Evolutionary conservation across 1,284 basidiomycete genomes (phyloP).

Genomic region (Microbotryum saponariae): DNA sequence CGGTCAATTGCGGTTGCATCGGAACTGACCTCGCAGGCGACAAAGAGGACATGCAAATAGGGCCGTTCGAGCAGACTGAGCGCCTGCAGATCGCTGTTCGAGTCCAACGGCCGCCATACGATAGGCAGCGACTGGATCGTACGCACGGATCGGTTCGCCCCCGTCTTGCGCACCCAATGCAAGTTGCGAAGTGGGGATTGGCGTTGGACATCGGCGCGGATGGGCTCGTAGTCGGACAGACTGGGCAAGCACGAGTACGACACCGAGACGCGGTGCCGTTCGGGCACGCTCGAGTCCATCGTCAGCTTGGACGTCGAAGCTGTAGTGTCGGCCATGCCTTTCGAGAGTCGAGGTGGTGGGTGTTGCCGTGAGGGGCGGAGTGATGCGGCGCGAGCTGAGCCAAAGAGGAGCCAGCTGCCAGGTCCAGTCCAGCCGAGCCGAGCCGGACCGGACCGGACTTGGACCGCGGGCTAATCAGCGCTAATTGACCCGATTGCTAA

Average conservation of each 20-base stretch:
- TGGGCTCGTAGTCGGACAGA: slow-evolving; percentile 37
- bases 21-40: slow-evolving; percentile 68
- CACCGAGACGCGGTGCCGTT: slow-evolving; percentile 12
- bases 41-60: slow-evolving; percentile 73
- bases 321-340: background rate
- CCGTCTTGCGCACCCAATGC: slow-evolving; percentile 67
- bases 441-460: background rate
- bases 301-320: background rate
- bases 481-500: no score
- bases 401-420: background rate
- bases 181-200: slow-evolving; percentile 80
- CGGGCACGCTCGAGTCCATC: background rate
- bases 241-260: slow-evolving; percentile 25
- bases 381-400: background rate
- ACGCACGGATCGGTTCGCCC: slow-evolving; percentile 58
- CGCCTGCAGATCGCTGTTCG: slow-evolving; percentile 61
- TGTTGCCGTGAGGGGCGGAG: background rate
- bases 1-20: background rate
- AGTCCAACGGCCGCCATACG: slow-evolving; percentile 48
- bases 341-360: background rate
- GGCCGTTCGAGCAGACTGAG: slow-evolving; percentile 71
- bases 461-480: background rate
- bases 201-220: slow-evolving; percentile 50
- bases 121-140: slow-evolving; percentile 83
- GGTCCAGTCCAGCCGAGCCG: background rate